phyloP scores from a whole-genome alignment of 192 early-diverging fungal species.

The Entrophospora sp. region DNA sequence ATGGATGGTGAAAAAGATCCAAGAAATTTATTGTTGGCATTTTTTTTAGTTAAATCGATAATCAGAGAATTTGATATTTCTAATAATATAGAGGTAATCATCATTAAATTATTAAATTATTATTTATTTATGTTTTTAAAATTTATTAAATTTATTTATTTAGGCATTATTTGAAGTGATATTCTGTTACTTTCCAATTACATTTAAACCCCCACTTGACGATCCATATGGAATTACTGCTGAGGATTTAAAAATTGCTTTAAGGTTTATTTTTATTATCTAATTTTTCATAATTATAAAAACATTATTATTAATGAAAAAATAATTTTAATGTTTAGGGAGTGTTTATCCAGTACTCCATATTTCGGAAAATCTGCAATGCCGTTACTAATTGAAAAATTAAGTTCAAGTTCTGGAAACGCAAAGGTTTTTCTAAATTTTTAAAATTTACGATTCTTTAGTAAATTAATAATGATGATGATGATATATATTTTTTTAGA shows the following conservation, averaged over 20 bases:
- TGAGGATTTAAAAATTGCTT: constrained; percentile 74
- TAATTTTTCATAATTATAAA: too few species aligned
- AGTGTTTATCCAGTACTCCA: constrained; percentile 71
- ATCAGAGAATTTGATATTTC: constrained; percentile 70
- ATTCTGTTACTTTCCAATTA: constrained; percentile 99
- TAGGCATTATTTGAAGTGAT: constrained; percentile 92
- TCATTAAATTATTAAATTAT: background rate
- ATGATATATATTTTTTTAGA: constrained; percentile 32
- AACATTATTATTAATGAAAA: too few species aligned
- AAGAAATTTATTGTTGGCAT: constrained; percentile 82
- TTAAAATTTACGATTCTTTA: too few species aligned
- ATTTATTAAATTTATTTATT: background rate
- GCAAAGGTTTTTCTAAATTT: constrained; percentile 61
- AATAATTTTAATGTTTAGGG: too few species aligned
- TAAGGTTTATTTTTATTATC: constrained; percentile 43
- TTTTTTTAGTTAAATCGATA: constrained; percentile 66
- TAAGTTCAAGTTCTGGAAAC: constrained; percentile 70
- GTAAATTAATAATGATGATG: constrained; percentile 1
- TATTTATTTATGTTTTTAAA: background rate
- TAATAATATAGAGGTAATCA: constrained; percentile 59
- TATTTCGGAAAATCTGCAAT: constrained; percentile 74
- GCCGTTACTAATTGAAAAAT: constrained; percentile 85
- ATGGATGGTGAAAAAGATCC: constrained; percentile 99
- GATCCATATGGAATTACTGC: constrained; percentile 93
- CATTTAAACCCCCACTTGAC: constrained; percentile 91